Conservation (phyloP, 1,139 yeast species). For the Yamadazyma pseudoaaseri region DNA sequence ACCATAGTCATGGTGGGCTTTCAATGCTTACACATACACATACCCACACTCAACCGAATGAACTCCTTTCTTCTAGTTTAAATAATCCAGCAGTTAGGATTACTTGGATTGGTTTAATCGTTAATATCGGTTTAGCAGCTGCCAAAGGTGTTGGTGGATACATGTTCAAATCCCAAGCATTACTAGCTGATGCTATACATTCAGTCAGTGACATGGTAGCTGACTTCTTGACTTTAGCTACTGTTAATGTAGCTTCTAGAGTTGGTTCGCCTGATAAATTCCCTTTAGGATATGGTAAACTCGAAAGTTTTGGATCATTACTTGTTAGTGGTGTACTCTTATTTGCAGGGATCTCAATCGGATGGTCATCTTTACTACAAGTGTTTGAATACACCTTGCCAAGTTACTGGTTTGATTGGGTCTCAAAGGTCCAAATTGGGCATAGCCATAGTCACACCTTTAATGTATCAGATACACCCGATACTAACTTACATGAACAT, state of each 20-base stretch:
- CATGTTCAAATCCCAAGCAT: constrained; percentile 90
- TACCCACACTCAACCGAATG: constrained; percentile 40
- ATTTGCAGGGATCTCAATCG: constrained; percentile 88
- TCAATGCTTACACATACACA: constrained; percentile 14
- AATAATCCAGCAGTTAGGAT: constrained; percentile 86
- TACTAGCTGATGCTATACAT: constrained; percentile 92
- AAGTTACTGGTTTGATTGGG: constrained; percentile 40
- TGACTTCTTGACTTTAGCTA: constrained; percentile 83
- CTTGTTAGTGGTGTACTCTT: constrained; percentile 81
- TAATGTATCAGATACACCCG: constrained; percentile 7
- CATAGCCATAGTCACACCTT: constrained; percentile 52
- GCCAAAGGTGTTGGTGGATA: constrained; percentile 89
- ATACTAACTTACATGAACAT: constrained; percentile 28
- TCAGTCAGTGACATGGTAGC: constrained; percentile 87
- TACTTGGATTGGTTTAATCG: constrained; percentile 86
- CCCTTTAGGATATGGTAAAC: constrained; percentile 90
- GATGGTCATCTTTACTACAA: constrained; percentile 78
- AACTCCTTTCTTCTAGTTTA: constrained; percentile 35
- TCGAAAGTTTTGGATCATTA: constrained; percentile 88
- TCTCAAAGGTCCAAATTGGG: constrained; percentile 46
- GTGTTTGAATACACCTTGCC: constrained; percentile 71
- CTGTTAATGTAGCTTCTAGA: constrained; percentile 74
- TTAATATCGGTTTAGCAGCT: constrained; percentile 80
- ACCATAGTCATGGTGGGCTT: constrained; percentile 12
- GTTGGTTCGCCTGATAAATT: constrained; percentile 60